Evolutionary conservation across 2,329 filamentous ascomycete genomes (phyloP), one percentile per base, ranked within the genome.

Genomic region (Rutstroemia sp.): DNA sequence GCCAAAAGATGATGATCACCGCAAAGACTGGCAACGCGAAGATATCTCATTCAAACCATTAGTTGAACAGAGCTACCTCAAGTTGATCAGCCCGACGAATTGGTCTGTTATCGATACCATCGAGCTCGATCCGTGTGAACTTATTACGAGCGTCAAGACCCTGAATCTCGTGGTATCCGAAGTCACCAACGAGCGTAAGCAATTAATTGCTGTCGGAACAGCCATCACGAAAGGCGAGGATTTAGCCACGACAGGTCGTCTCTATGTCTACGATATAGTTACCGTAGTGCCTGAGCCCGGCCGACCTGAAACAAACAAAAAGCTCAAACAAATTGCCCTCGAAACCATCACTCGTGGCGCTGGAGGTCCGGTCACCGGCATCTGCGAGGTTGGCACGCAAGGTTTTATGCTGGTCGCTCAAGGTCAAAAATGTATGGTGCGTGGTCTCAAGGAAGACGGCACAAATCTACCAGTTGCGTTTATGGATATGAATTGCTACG

Each of bases 371-470:
- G 90, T 99, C 23, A 96, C 92, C 14, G 88, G 90, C 0, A 72
- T 99, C 10, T 90, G 87, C 0, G 86, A 88, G 61, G 86, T 95
- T 54, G 92, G 89, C 44, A 90, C 86, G 0, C 91, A 94, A 71
- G 94, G 88, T 1, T 90, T 92, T 63, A 84, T 95, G 78, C 85
- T 94, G 60, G 88, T 88, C 42, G 91, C 92, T 0, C 94, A 99
- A 69, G 94, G 94, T 0, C 92, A 96, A 67, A 99, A 99, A 72
- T 92, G 91, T 70, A 95, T 99, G 88, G 91, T 99, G 1, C 81
- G 94, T 58, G 94, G 94, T 42, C 79, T 99, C 3, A 96, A 96
- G 70, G 94, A 99, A 71, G 94, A 99, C 69, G 90, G 92, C 0
- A 91, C 88, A 1, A 79, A 97, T 52, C 77, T 97, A 0, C 94